Base-by-base conservation (phyloP, 305 asterid genomes). In the Vinca major region DNA sequence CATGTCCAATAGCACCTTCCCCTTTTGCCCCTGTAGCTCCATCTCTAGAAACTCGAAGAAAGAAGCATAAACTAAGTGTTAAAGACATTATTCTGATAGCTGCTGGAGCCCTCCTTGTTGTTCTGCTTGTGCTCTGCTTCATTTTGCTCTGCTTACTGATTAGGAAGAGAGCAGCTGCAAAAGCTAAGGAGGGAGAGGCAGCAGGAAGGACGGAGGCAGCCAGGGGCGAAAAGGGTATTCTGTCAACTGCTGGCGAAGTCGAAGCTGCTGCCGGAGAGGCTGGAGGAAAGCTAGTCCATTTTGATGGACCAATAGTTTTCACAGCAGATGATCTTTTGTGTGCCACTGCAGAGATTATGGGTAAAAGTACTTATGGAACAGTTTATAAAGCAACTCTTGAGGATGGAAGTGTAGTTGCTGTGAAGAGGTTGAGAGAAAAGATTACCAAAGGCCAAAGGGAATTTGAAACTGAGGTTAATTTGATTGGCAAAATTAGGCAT, bases 321-420 rank as follows among this genome's bases (percentile, higher is more conserved):
- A 73, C 91, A 39, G 99, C 97, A 49, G 97, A 93, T 70, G 99
- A 93, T 84, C 90, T 93, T 3, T 63, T 93, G 66, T 93, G 97
- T 76, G 99, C 99, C 0, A 90, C 97, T 12, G 99, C 99, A 20
- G 99, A 87, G 80, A 87, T 93, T 33, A 90, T 93, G 97, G 99
- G 99, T 1, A 93, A 93, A 74, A 90, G 96, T 71, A 93, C 96
- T 26, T 93, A 93, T 64, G 99, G 99, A 68, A 93, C 99, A 19
- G 96, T 85, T 62, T 93, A 93, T 55, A 93, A 84, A 69, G 95
- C 99, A 43, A 84, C 97, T 2, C 80, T 93, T 85, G 99, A 85
- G 69, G 99, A 90, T 73, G 96, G 95, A 9, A 80, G 80, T 71
- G 95, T 89, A 73, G 99, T 90, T 40, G 99, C 97, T 21, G 99